Evolutionary conservation across 2,329 filamentous ascomycete genomes (phyloP).

Genomic region (Harringtonia lauricola): DNA sequence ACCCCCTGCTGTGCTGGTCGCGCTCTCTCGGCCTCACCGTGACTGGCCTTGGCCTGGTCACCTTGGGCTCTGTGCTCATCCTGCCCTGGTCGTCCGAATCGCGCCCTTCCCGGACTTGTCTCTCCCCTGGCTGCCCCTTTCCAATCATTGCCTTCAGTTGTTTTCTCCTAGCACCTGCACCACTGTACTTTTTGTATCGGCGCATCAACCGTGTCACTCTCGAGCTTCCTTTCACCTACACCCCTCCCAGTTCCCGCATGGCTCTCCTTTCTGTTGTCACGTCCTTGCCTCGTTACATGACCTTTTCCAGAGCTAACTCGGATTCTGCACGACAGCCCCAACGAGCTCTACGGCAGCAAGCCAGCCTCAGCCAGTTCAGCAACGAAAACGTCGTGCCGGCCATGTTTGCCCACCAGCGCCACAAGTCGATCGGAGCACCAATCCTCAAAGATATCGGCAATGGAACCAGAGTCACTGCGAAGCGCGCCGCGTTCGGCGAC

Average conservation of each 20-base stretch:
- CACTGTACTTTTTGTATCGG: background rate
- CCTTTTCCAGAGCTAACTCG: background rate
- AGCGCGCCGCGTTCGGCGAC: slow-evolving; percentile 72
- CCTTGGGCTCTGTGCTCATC: background rate
- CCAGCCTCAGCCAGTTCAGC: slow-evolving; percentile 30
- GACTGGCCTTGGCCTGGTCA: background rate
- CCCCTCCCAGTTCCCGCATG: background rate
- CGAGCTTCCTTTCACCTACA: background rate
- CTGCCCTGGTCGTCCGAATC: background rate
- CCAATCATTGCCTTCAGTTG: background rate
- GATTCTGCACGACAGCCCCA: slow-evolving; percentile 45
- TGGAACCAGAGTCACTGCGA: slow-evolving; percentile 52
- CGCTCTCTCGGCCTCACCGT: background rate
- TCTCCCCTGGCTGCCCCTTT: background rate
- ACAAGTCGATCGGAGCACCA: slow-evolving; percentile 67
- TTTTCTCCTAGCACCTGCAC: background rate
- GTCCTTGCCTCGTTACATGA: background rate
- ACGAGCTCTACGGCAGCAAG: slow-evolving; percentile 46
- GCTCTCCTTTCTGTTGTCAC: background rate
- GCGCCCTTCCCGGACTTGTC: background rate
- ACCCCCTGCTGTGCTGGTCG: background rate
- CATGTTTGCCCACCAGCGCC: slow-evolving; percentile 58
- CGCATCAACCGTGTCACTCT: background rate
- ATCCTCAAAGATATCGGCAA: slow-evolving; percentile 31
- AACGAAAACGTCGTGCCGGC: slow-evolving; percentile 59